Evolutionary conservation across 179 eudicot species (phyloP).

Genomic region (Vitellaria paradoxa): DNA sequence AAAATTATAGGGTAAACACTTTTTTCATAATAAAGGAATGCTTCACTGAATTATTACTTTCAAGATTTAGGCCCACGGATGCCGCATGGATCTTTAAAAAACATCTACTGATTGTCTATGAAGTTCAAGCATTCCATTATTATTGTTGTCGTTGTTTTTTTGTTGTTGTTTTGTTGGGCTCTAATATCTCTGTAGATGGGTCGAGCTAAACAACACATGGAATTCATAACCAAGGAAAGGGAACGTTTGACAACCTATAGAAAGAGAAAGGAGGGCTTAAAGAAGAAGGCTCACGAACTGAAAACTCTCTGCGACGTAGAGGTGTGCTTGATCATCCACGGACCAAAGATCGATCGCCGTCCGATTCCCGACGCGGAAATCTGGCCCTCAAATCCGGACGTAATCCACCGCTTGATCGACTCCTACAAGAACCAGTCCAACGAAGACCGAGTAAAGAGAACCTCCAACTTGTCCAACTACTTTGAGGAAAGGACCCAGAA

Average conservation of each 20-base stretch:
- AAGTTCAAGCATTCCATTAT: background rate
- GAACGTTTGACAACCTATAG: constrained; percentile 2
- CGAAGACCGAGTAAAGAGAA: constrained; percentile 15
- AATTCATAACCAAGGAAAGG: constrained; percentile 19
- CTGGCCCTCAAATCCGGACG: constrained; percentile 15
- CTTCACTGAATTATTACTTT: no score
- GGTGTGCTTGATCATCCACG: constrained; percentile 20
- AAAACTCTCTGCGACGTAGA: constrained; percentile 21
- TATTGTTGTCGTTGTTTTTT: background rate
- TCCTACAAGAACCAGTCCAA: constrained; percentile 6
- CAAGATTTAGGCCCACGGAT: no score
- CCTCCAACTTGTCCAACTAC: background rate
- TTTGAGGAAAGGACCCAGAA: constrained; percentile 15
- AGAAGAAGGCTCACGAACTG: constrained; percentile 23
- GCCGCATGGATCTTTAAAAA: no score
- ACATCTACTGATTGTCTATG: no score
- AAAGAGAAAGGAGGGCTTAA: constrained; percentile 20
- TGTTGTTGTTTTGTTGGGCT: background rate
- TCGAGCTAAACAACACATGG: constrained; percentile 19
- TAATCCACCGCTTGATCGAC: constrained; percentile 8
- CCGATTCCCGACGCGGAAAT: background rate
- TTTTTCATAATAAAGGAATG: no score
- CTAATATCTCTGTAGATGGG: constrained; percentile 24
- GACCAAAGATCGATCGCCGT: constrained; percentile 1
- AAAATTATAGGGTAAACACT: no score